These are phyloP conservation scores for Panus rudis DNA, from an alignment of 768 basidiomycete species.

Conservation along the genomic window DNA sequence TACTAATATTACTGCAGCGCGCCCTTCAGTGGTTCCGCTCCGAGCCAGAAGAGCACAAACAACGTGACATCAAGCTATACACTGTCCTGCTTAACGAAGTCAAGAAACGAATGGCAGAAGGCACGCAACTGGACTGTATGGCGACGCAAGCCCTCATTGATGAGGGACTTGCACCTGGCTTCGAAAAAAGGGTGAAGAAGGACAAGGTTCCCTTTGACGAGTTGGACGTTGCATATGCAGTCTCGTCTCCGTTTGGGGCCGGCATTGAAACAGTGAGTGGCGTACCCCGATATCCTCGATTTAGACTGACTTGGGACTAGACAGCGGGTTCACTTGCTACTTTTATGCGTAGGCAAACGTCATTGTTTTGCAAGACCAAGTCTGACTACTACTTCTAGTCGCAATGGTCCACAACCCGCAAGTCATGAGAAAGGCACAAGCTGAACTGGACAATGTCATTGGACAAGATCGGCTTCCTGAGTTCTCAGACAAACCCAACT, in stretches of 20 bases:
- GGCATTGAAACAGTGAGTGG: slow-evolving; percentile 36
- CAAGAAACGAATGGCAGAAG: slow-evolving; percentile 32
- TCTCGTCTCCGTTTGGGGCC: slow-evolving; percentile 40
- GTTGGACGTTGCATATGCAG: slow-evolving; percentile 37
- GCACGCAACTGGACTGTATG: slow-evolving; percentile 34
- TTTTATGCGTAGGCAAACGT: slow-evolving; percentile 25
- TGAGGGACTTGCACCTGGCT: slow-evolving; percentile 8
- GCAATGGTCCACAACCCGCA: slow-evolving; percentile 12
- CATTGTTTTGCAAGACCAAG: neutral
- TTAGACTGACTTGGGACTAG: slow-evolving; percentile 9
- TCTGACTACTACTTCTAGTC: slow-evolving; percentile 19
- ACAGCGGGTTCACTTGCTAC: slow-evolving; percentile 26
- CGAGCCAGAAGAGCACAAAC: slow-evolving; percentile 31
- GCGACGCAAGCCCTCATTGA: slow-evolving; percentile 31
- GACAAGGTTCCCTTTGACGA: slow-evolving; percentile 29
- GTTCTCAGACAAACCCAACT: slow-evolving; percentile 11
- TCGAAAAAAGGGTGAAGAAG: slow-evolving; percentile 18
- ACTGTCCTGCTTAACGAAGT: slow-evolving; percentile 36
- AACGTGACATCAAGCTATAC: slow-evolving; percentile 33
- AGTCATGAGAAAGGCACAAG: slow-evolving; percentile 9
- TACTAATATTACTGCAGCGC: too few relatives aligned
- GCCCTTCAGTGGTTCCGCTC: slow-evolving; percentile 38
- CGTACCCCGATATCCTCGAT: neutral
- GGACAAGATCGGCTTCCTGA: slow-evolving; percentile 15
- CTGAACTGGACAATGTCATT: slow-evolving; percentile 14